Evolutionary conservation across 176 grass and related monocot genomes (phyloP), one percentile per base, ranked within the genome.

Genomic region (Hyparrhenia diplandra): DNA sequence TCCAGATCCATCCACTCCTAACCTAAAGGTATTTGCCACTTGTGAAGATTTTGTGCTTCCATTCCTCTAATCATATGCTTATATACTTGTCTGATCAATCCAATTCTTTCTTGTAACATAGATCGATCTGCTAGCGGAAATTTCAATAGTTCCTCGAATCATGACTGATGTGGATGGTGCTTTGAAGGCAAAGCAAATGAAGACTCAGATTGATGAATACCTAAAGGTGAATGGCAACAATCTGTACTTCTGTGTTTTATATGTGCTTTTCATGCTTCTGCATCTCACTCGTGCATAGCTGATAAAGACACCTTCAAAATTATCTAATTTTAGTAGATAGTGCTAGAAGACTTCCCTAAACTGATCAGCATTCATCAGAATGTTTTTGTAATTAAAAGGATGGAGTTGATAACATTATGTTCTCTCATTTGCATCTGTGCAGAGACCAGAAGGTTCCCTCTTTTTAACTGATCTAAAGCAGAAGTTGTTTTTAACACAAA

Each of bases 111-210:
- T 74, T 83, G 37, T 82, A 65, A 87, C 17, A 49, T 90, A 98
- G 95, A 98, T 98, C 82, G 95, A 98, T 91, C 81, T 98, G 75
- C 78, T 98, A 62, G 78, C 95, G 83, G 95, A 98, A 82, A 98
- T 98, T 75, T 82, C 78, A 18, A 73, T 89, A 75, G 55, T 92
- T 60, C 92, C 95, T 67, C 89, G 90, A 82, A 95, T 98, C 86
- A 91, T 95, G 68, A 95, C 90, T 85, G 92, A 95, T 41, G 90
- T 98, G 34, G 95, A 98, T 73, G 88, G 81, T 80, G 84, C 86
- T 65, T 81, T 98, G 62, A 94, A 98, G 71, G 81, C 86, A 49
- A 98, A 98, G 52, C 92, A 98, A 84, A 87, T 98, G 42, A 98
- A 95, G 85, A 43, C 74, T 30, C 90, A 98, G 14, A 76, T 98